Evolutionary conservation across 73 alveolate genomes (phyloP), one percentile per base, ranked within the genome.

Genomic region (Loxodes magnus): DNA sequence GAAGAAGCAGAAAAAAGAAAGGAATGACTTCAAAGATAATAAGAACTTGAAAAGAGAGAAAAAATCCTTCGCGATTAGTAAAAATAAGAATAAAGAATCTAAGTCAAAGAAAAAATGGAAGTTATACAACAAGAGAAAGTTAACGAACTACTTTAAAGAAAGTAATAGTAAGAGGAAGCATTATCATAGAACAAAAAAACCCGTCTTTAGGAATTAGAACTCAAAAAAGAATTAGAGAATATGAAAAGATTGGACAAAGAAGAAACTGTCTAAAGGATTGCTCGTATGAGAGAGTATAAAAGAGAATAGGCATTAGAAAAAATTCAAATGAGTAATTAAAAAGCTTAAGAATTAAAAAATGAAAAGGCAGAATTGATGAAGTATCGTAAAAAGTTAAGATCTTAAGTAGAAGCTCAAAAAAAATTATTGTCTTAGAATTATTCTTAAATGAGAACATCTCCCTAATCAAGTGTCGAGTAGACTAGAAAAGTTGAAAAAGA

Each of bases 151-250:
- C 14, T 12, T 1, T 33, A 12, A 1, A 12, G 43, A 33, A 33
- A n/a, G 15, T n/a, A n/a, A 15, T 23, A 39, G 21, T 23, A 39
- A 15, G 53, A 39, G 15, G 53, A 39, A 39, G 21, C 14, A 39
- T 12, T 39, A 15, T 17, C 14, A 39, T 17, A 39, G 15, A 12
- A 17, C 0, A 39, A 39, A 39, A 19, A 39, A 15, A 0, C 14
- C 14, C 14, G 33, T n/a, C 37, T 17, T 1, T 9, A 39, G 9
- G 53, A 39, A 39, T 9, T 9, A 17, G 21, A 10, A 19, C 10
- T 39, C 15, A 39, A 39, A 39, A n/a, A 39, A 2, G 53, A 39
- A 39, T 10, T 15, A 39, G 53, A 39, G 9, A 30, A 39, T 39
- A n/a, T 33, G 14, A 33, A 33, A 33, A 33, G 43, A 33, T n/a